phyloP scores from a whole-genome alignment of 2,329 filamentous ascomycete genomes.

The Penicillium occitanis region DNA sequence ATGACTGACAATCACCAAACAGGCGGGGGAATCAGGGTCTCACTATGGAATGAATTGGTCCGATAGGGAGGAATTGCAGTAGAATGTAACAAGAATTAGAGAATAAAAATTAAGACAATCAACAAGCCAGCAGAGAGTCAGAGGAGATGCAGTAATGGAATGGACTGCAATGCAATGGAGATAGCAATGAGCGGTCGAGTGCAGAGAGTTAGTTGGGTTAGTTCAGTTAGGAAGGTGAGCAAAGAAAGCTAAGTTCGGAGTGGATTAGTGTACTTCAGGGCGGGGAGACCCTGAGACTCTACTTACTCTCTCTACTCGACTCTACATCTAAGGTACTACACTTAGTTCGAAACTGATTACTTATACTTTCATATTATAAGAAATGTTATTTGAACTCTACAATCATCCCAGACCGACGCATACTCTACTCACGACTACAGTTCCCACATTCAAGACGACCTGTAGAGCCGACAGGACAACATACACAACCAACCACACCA shows the following conservation, averaged over 20 bases:
- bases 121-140: background rate
- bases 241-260: conserved; percentile 10
- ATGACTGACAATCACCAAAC: conserved; percentile 4
- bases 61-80: background rate
- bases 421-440: background rate
- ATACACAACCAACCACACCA: background rate
- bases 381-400: background rate
- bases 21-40: background rate
- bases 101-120: background rate
- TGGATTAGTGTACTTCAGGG: background rate
- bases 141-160: background rate
- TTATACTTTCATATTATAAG: background rate
- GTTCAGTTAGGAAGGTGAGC: background rate
- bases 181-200: conserved; percentile 8
- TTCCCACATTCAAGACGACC: background rate
- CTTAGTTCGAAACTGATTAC: too few species aligned
- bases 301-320: background rate
- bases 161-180: background rate
- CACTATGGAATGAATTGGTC: background rate
- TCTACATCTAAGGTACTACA: background rate
- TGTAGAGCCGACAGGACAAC: background rate
- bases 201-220: background rate
- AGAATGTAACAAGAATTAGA: background rate
- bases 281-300: background rate
- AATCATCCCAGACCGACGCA: background rate